Evolutionary conservation across 176 grass and related monocot genomes (phyloP).

Genomic region (Zea luxurians): DNA sequence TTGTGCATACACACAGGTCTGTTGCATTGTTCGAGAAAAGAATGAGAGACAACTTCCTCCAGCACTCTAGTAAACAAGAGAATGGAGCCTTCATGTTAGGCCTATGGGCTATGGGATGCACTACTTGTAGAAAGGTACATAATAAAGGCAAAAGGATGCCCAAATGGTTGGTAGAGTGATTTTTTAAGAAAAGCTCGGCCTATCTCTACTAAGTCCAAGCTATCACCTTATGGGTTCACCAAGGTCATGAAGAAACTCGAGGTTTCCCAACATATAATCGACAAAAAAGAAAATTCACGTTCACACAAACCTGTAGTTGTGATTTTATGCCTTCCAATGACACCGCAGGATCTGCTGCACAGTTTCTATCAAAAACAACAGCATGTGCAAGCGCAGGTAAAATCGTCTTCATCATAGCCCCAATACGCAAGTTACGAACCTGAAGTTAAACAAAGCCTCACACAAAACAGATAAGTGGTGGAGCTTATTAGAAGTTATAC

Average conservation of each 20-base stretch:
- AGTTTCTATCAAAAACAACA: conserved; percentile 64
- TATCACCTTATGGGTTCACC: not conserved
- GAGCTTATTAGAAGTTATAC: not conserved
- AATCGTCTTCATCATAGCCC: conserved; percentile 97
- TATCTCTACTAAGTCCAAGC: not conserved
- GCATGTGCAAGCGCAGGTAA: conserved; percentile 88
- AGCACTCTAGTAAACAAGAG: conserved; percentile 8
- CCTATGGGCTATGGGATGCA: conserved; percentile 1
- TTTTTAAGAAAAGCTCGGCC: not conserved
- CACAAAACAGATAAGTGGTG: not conserved
- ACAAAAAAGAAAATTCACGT: conserved; percentile 25
- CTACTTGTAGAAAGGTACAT: conserved; percentile 9
- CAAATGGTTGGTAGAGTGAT: not conserved
- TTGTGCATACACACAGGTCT: not conserved
- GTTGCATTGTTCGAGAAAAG: not conserved
- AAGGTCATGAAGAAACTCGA: conserved; percentile 28
- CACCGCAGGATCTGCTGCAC: conserved; percentile 20
- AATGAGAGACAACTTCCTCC: not conserved
- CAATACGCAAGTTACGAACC: conserved; percentile 90
- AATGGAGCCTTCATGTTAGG: conserved; percentile 19
- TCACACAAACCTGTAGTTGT: conserved; percentile 73
- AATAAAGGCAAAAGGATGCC: conserved; percentile 18
- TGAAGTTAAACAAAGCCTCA: conserved; percentile 35
- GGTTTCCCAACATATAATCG: conserved; percentile 12
- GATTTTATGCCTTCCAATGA: conserved; percentile 60